Percentiles rank a stretch among this genome's conserved stretches.
Evolutionary conservation across 75 land plant genomes (phyloP).

Genomic region (Picea sitchensis): DNA sequence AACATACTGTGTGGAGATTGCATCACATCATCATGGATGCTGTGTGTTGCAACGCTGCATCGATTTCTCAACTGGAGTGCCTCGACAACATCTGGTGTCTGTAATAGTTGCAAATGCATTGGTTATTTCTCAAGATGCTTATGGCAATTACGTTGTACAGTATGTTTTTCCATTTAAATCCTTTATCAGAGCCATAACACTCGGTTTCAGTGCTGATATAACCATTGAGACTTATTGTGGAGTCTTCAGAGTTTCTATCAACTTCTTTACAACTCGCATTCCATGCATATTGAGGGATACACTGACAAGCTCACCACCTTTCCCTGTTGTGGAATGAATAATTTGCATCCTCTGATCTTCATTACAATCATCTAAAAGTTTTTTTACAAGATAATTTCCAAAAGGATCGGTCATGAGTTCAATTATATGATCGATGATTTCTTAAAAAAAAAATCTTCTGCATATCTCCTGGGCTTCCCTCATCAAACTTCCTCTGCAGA

Average conservation of each 20-base stretch:
- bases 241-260: slow-evolving; percentile 43
- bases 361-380: slow-evolving; percentile 68
- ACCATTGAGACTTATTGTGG: slow-evolving; percentile 53
- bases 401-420: slow-evolving; percentile 74
- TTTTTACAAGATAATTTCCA: slow-evolving; percentile 83
- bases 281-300: slow-evolving; percentile 73
- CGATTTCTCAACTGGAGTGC: slow-evolving; percentile 32
- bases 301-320: slow-evolving; percentile 38
- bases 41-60: slow-evolving; percentile 72
- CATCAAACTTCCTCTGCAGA: slow-evolving; percentile 55
- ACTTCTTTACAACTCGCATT: too few relatives aligned
- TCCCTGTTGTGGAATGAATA: slow-evolving; percentile 29
- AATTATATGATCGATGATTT: slow-evolving; percentile 50
- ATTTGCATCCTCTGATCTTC: slow-evolving; percentile 59
- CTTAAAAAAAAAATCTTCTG: slow-evolving; percentile 46
- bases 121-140: slow-evolving; percentile 66
- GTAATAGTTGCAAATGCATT: slow-evolving; percentile 52
- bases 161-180: slow-evolving; percentile 77
- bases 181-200: slow-evolving; percentile 52
- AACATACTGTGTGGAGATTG: slow-evolving; percentile 59
- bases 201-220: slow-evolving; percentile 44
- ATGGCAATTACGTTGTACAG: slow-evolving; percentile 55
- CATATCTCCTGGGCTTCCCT: slow-evolving; percentile 37
- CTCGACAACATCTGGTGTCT: slow-evolving; percentile 36
- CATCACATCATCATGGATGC: slow-evolving; percentile 66